These are phyloP conservation scores for Purshia tridentata DNA, from an alignment of 306 rosid genomes.

Conservation along the genomic window DNA sequence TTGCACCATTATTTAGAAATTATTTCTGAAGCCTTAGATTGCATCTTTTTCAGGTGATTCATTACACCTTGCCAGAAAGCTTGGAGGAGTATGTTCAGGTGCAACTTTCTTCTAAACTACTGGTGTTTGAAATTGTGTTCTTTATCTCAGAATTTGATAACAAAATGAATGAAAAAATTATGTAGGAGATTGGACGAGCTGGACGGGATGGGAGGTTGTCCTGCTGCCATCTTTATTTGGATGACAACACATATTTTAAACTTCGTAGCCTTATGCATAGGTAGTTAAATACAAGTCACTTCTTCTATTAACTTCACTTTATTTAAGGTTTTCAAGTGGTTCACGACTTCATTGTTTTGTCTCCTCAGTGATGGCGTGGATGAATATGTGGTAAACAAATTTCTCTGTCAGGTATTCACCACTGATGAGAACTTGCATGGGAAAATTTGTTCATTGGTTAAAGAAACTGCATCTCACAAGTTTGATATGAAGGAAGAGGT, in stretches of 20 bases:
- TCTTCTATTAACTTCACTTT: conserved; percentile 17
- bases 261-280: conserved; percentile 89
- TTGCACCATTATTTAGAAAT: conserved; percentile 12
- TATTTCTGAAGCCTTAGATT: conserved; percentile 6
- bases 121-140: conserved; percentile 15
- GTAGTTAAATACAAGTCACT: conserved; percentile 32
- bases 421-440: conserved; percentile 49
- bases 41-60: conserved; percentile 71
- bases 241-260: conserved; percentile 67
- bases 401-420: conserved; percentile 67
- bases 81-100: conserved; percentile 97
- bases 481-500: conserved; percentile 98
- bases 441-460: conserved; percentile 61
- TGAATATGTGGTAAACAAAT: conserved; percentile 75
- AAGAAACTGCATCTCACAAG: conserved; percentile 81
- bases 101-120: conserved; percentile 23
- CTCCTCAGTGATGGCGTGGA: conserved; percentile 87
- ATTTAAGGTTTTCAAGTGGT: neutral
- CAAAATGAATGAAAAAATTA: conserved; percentile 22
- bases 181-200: conserved; percentile 92
- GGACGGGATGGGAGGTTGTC: conserved; percentile 91
- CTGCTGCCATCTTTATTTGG: conserved; percentile 80
- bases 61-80: conserved; percentile 93
- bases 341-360: conserved; percentile 17
- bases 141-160: conserved; percentile 24